Evolutionary conservation across 108 stramenopile species (phyloP), one percentile per base, ranked within the genome.

Genomic region (Mediolabrus comicus): DNA sequence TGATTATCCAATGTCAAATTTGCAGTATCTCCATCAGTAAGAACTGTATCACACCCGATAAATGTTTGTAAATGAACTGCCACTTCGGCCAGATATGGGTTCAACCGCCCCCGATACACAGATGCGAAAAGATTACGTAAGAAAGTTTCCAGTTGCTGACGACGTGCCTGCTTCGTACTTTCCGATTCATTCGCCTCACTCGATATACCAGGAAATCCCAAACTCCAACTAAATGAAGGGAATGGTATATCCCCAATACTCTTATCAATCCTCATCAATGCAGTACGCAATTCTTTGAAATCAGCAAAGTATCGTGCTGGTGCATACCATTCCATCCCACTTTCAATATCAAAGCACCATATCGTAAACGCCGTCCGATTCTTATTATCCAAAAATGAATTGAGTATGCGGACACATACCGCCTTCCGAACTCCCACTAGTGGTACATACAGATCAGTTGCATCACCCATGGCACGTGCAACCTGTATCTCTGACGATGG

Each of bases 41-140:
- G 65, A 14, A 73, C 62, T 34, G 71, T 63, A 35, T 85, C 87
- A 59, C 87, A 87, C 0, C 93, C 90, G 22, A 95, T 67, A 71
- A 95, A 95, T n/a, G 86, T 86, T 74, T 95, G 94, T 10, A 95
- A 76, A 75, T 90, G 87, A 26, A 89, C 62, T 6, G 89, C 85
- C 32, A 92, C 75, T 62, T 95, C 91, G 0, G 81, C 84, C 9
- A 86, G 60, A 34, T 72, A 74, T 0, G 91, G 83, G 35, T 90
- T 71, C 0, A 95, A 71, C 14, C 65, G 62, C 13, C 81, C 67
- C 7, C 72, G 80, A 63, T 95, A 95, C 14, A 91, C 72, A 28
- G 77, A 57, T 27, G 79, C 68, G 43, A 86, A 84, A 4, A 89
- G 79, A 36, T 53, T 53, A 28, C 86, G 74, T 10, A 95, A 53